Conservation (phyloP, 2,329 filamentous ascomycete genomes). For the Talaromyces sp. region DNA sequence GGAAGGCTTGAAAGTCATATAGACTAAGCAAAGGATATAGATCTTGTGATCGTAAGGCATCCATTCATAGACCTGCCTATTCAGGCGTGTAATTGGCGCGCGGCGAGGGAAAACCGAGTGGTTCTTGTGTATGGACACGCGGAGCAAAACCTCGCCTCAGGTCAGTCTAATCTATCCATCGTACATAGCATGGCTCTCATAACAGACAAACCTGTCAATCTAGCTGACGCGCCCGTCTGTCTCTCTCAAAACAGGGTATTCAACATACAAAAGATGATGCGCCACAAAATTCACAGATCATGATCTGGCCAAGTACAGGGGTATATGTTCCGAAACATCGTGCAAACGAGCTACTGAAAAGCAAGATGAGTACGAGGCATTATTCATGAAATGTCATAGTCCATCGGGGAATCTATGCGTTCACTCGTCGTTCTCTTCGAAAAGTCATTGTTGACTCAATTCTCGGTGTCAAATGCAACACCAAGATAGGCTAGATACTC, state of each 20-base stretch:
- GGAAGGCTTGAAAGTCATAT: constrained; percentile 1
- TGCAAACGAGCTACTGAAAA: neutral
- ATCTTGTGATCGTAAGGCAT: neutral
- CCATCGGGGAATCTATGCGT: neutral
- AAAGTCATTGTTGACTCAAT: neutral
- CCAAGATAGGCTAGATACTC: neutral
- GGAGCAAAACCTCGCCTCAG: constrained; percentile 15
- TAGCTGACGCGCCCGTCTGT: constrained; percentile 11
- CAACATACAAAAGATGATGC: neutral
- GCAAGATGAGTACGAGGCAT: neutral
- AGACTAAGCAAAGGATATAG: neutral
- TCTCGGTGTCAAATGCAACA: neutral
- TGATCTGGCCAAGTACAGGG: neutral
- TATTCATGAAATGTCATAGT: neutral
- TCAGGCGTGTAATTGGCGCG: constrained; percentile 5
- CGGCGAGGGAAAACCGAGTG: constrained; percentile 14
- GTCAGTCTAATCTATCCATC: neutral
- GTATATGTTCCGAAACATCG: neutral
- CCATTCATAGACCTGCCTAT: constrained; percentile 8
- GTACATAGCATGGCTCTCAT: neutral
- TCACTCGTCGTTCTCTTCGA: neutral
- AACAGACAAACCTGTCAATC: neutral
- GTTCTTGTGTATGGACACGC: constrained; percentile 14
- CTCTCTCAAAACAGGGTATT: neutral
- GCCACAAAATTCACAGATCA: neutral